phyloP scores from a whole-genome alignment of 2,329 filamentous ascomycete species.

The Botrytis cinerea region DNA sequence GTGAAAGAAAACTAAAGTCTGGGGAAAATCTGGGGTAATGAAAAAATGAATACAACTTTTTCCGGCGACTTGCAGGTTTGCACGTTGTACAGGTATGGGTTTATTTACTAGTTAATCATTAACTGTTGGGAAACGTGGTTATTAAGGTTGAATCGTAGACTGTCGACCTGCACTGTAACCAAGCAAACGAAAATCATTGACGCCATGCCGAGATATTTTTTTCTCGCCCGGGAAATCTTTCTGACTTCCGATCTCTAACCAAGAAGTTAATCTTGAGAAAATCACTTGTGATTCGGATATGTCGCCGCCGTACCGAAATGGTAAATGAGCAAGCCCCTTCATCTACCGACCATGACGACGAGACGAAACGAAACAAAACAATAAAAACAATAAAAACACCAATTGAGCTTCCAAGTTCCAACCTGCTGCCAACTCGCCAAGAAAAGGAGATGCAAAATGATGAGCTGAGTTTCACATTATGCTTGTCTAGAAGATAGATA shows the following conservation, averaged over 20 bases:
- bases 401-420: not conserved
- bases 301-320: not conserved
- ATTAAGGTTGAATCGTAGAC: not conserved
- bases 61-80: not conserved
- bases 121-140: not conserved
- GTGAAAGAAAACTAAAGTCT: not conserved
- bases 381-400: not conserved
- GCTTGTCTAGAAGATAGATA: not conserved
- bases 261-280: not conserved
- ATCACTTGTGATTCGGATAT: not conserved
- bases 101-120: not conserved
- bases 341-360: not conserved
- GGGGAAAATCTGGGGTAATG: conserved; percentile 2
- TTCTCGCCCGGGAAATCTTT: not conserved
- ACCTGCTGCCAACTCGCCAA: not conserved
- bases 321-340: not conserved
- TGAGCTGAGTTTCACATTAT: not conserved
- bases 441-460: not conserved
- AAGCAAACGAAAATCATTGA: not conserved
- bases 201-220: not conserved
- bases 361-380: not conserved
- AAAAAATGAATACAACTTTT: not conserved
- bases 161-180: not conserved
- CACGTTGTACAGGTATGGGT: not conserved
- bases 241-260: not conserved